phyloP scores from a whole-genome alignment of 148 eudicot genomes.

The Heliamphora exappendiculata region DNA sequence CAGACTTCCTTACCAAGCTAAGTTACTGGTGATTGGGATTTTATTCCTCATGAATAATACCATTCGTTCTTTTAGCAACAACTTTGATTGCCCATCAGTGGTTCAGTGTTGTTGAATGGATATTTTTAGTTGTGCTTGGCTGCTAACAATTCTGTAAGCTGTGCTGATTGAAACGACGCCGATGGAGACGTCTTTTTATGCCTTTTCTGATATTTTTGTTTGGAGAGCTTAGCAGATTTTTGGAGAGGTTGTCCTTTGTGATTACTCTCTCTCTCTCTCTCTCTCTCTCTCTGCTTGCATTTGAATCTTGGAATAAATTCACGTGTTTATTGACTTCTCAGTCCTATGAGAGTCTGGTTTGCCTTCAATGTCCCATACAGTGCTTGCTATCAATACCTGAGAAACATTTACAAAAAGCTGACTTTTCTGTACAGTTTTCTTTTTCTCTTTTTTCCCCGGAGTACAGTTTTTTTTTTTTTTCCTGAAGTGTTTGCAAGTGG shows the following conservation, averaged over 20 bases:
- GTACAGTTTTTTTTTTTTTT: too few species aligned
- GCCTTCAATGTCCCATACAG: conserved; percentile 14
- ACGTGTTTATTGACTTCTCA: conserved; percentile 24
- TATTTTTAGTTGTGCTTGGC: conserved; percentile 17
- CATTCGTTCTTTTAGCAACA: conserved; percentile 7
- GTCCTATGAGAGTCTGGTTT: conserved; percentile 15
- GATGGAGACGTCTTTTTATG: conserved; percentile 14
- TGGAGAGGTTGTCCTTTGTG: neutral
- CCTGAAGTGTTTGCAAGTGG: neutral
- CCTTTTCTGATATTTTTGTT: neutral
- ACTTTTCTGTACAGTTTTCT: neutral
- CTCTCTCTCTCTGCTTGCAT: conserved; percentile 16
- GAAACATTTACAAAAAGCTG: conserved; percentile 1
- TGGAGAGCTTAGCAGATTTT: conserved; percentile 11
- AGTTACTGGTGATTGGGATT: conserved; percentile 18
- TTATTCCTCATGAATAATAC: conserved; percentile 19
- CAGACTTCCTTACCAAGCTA: conserved; percentile 12
- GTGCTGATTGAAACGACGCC: conserved; percentile 19
- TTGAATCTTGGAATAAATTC: conserved; percentile 38
- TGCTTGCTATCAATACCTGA: neutral
- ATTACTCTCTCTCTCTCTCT: conserved; percentile 1
- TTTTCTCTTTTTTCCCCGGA: too few species aligned
- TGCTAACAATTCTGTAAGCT: conserved; percentile 13
- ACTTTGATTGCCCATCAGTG: conserved; percentile 14
- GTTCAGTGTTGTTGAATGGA: conserved; percentile 17